phyloP scores from a whole-genome alignment of 306 rosid genomes.

The Cicer pinnatifidum region DNA sequence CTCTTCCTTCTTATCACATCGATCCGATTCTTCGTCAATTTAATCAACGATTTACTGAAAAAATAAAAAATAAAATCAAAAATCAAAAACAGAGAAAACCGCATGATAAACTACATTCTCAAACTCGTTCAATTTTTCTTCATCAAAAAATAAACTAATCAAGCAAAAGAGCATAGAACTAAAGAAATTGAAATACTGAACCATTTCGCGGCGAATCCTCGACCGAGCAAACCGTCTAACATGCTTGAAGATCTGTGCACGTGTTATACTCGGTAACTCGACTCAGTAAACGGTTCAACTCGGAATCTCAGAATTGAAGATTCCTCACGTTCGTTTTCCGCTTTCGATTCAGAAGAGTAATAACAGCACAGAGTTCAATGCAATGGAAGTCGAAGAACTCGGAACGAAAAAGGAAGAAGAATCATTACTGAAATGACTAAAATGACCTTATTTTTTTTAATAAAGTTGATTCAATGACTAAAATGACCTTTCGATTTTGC shows the following conservation, averaged over 20 bases:
- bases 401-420: not conserved
- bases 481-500: constrained; percentile 47
- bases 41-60: constrained; percentile 77
- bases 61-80: not conserved
- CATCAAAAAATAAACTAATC: not conserved
- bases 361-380: constrained; percentile 45
- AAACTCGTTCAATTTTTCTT: not conserved
- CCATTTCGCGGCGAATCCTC: constrained; percentile 87
- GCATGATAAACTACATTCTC: constrained; percentile 36
- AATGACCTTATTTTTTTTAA: not conserved
- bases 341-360: constrained; percentile 26
- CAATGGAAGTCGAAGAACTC: constrained; percentile 42
- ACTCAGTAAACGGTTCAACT: constrained; percentile 45
- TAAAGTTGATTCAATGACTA: constrained; percentile 50
- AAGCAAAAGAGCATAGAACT: not conserved
- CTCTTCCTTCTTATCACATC: constrained; percentile 90
- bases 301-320: constrained; percentile 42
- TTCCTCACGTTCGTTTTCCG: constrained; percentile 37
- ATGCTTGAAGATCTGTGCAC: constrained; percentile 51
- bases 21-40: constrained; percentile 86
- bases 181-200: constrained; percentile 44
- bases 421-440: too few species aligned
- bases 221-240: constrained; percentile 88
- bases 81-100: not conserved
- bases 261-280: constrained; percentile 30